Evolutionary conservation across 176 grass and related monocot species (phyloP).

Genomic region (Triticum monococcum): DNA sequence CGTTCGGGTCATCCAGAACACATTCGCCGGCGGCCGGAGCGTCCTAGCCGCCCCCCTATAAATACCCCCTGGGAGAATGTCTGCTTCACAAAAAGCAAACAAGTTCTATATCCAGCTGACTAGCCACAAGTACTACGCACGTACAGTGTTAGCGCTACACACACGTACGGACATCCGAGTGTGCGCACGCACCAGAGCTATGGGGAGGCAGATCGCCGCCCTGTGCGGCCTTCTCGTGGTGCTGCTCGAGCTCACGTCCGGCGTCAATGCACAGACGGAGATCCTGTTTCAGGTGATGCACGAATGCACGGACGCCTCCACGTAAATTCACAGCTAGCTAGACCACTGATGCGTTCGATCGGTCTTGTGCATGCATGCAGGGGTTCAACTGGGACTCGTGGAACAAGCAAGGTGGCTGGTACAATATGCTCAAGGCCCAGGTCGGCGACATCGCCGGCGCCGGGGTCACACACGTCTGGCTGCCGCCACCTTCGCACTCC

Average conservation of each 20-base stretch:
- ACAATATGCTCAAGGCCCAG: constrained; percentile 47
- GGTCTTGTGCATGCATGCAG: constrained; percentile 16
- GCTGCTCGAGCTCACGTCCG: not conserved
- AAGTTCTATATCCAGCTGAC: not conserved
- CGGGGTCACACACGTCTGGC: constrained; percentile 76
- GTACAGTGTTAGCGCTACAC: not conserved
- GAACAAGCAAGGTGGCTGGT: constrained; percentile 80
- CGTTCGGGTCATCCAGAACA: not conserved
- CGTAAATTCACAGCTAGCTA: too few relatives aligned
- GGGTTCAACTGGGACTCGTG: constrained; percentile 91
- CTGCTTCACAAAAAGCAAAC: not conserved
- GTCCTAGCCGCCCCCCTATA: constrained; percentile 9
- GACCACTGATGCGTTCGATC: too few relatives aligned
- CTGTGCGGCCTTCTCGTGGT: not conserved
- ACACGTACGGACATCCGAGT: not conserved
- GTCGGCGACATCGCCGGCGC: constrained; percentile 55
- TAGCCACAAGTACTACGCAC: not conserved
- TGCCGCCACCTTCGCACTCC: constrained; percentile 76
- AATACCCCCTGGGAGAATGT: not conserved
- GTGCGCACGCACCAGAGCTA: not conserved
- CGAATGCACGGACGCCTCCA: not conserved
- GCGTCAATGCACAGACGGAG: constrained; percentile 22
- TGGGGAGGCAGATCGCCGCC: constrained; percentile 4
- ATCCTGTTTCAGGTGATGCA: constrained; percentile 40
- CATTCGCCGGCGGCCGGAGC: not conserved